Base-by-base conservation (phyloP, 768 basidiomycete genomes). In the Omphalotus guepiniiformis region DNA sequence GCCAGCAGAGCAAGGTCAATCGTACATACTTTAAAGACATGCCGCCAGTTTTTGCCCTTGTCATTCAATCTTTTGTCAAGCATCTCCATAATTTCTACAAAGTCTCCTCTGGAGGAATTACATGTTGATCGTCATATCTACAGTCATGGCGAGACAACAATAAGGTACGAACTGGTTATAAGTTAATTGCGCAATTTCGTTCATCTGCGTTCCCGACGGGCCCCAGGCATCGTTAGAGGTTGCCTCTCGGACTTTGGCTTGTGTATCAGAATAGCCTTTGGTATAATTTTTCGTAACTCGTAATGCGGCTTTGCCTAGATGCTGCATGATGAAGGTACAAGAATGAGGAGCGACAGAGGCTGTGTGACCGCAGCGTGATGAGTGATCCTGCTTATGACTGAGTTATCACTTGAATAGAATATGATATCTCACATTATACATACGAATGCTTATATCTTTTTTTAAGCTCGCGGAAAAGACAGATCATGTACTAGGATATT, bases 51-150 rank as follows among this genome's bases (percentile, higher is more conserved):
- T 81, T 98, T 98, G 29, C 96, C 96, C 75, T 96, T 98, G 72
- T 99, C 96, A 57, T 93, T 93, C 52, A 99, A 71, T 42, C 96
- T 83, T 69, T 99, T 98, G 69, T 98, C 96, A 40, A 99, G 77
- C 92, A 97, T 96, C 73, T 99, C 96, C 93, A 99, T 97, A 60
- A 99, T 91, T 70, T 99, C 96, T 11, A 98, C 93, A 64, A 99
- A 99, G 59, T 98, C 94, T 50, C 83, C 87, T 68, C 93, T 79
- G 47, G 15, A 39, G 36, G 21, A 26, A 29, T 15, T 27, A 28
- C 18, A 30, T 37, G 19, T 7, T 28, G 16, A 27, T 19, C 16
- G 19, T 30, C 18, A 25, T 26, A n/a, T 12, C 15, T 23, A 25
- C 25, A 32, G 42, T 7, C 34, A 15, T 13, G 23, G 30, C 35